Base-by-base conservation (phyloP, 139 green algal species). In the Raphidocelis subcapitata region DNA sequence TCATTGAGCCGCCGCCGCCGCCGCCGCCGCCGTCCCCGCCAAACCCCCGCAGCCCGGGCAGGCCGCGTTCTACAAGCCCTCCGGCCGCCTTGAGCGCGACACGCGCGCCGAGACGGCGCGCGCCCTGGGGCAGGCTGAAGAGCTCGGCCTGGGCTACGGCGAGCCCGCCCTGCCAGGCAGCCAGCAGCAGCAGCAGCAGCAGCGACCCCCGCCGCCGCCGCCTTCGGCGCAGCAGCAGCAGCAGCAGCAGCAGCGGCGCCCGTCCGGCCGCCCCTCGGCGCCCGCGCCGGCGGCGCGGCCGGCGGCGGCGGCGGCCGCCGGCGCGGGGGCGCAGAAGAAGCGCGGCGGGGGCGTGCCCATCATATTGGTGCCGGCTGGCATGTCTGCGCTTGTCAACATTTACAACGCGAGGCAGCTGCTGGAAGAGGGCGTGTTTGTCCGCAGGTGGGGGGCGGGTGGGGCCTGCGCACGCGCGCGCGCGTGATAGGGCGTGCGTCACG, bases 361-460 rank as follows among this genome's bases (percentile, higher is more conserved):
- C 69, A 86, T 89, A 26, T 68, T 89, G 26, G 81, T 89, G 55
- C 84, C 84, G 1, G 78, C 79, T 33, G 84, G 80, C 70, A 47
- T 86, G 47, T 84, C 78, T 8, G 77, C 84, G 18, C 76, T 86
- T 64, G 68, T 89, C 60, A 89, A 84, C 68, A 84, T 89, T 75
- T 85, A 66, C 72, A 89, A 89, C 56, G 84, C 80, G 1, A 31
- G 33, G 54, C 23, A 69, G 68, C 82, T 89, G 26, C 59, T 89
- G 41, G 78, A 86, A 68, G 72, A 85, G 61, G 75, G 80, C 1
- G 26, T 26, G 10, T 86, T 77, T 33, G 55, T 84, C 47, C 60
- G 28, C 31, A 49, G 28, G 60, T 8, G n/a, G 8, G 60, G 5
- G 12, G 23, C 24, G 15, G 36, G 21, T 28, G 21, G 4, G n/a